Evolutionary conservation across 768 basidiomycete species (phyloP).

Genomic region (Podaxis mareebaensis): DNA sequence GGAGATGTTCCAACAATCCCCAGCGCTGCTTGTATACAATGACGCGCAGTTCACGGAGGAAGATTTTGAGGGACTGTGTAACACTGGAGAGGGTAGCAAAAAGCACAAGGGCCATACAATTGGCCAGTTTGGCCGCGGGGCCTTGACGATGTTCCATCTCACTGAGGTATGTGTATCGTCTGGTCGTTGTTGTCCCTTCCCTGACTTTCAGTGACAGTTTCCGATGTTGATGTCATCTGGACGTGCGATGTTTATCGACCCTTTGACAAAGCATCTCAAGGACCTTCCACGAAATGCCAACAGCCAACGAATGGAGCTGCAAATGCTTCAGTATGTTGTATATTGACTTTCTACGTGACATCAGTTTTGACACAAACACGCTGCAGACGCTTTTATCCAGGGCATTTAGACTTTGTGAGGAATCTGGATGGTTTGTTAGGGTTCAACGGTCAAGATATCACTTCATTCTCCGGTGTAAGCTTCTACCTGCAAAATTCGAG

Average conservation of each 20-base stretch:
- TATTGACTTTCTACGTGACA: not conserved
- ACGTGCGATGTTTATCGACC: constrained; percentile 43
- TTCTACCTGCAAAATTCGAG: too few species aligned
- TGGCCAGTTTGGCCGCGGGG: constrained; percentile 54
- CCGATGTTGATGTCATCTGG: constrained; percentile 33
- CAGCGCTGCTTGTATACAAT: constrained; percentile 48
- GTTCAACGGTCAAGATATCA: constrained; percentile 23
- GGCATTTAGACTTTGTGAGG: constrained; percentile 39
- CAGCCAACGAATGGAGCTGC: constrained; percentile 32
- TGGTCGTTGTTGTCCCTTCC: not conserved
- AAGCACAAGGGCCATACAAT: constrained; percentile 35
- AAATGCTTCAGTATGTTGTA: not conserved
- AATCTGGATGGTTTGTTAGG: constrained; percentile 31
- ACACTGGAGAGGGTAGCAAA: constrained; percentile 48
- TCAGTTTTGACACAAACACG: not conserved
- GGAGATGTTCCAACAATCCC: constrained; percentile 33
- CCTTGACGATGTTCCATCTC: constrained; percentile 53
- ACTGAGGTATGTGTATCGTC: constrained; percentile 38
- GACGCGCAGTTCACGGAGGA: constrained; percentile 37
- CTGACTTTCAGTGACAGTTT: constrained; percentile 23
- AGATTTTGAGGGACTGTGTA: constrained; percentile 48
- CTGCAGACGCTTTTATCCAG: constrained; percentile 37
- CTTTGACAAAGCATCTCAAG: constrained; percentile 42
- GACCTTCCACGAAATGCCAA: constrained; percentile 26
- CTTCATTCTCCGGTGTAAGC: constrained; percentile 5